Evolutionary conservation across 2,329 filamentous ascomycete genomes (phyloP).

Genomic region (Hypoxylon sp.): DNA sequence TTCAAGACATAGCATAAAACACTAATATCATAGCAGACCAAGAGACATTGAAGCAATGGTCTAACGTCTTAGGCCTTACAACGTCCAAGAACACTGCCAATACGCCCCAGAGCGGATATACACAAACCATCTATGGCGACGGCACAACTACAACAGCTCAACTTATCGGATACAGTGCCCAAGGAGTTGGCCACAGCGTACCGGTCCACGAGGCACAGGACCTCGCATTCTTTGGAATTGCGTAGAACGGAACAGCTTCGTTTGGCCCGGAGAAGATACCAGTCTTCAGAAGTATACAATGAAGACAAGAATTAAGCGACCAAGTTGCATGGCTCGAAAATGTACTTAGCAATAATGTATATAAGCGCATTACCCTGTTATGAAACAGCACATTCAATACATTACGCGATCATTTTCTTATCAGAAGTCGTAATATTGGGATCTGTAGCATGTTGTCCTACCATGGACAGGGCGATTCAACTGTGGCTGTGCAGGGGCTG

Average conservation of each 20-base stretch:
- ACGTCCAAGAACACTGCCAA: slow-evolving; percentile 52
- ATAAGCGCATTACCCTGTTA: not conserved
- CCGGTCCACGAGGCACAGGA: slow-evolving; percentile 55
- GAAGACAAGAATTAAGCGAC: not conserved
- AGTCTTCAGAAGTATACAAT: not conserved
- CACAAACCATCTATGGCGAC: slow-evolving; percentile 57
- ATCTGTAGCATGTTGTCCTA: too few species aligned
- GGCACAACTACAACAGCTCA: slow-evolving; percentile 50
- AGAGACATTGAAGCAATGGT: slow-evolving; percentile 64
- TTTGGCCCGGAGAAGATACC: not conserved
- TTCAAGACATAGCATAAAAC: not conserved
- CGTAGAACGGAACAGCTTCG: slow-evolving; percentile 6
- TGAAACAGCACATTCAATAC: not conserved
- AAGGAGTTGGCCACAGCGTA: slow-evolving; percentile 56
- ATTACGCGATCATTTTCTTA: too few species aligned
- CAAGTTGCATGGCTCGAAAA: not conserved
- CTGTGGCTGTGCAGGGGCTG: too few species aligned
- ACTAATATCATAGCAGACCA: slow-evolving; percentile 46
- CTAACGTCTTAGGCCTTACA: slow-evolving; percentile 60
- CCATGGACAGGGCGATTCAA: too few species aligned
- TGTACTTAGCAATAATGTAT: not conserved
- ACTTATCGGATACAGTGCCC: slow-evolving; percentile 56
- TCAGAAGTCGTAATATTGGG: too few species aligned
- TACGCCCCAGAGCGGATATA: slow-evolving; percentile 56
- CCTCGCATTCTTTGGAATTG: slow-evolving; percentile 57